A percentile compares a stretch with the other conserved stretches of the same genome.
Conservation (phyloP, 441 rosid genomes). For the Dalechampia spathulata region DNA sequence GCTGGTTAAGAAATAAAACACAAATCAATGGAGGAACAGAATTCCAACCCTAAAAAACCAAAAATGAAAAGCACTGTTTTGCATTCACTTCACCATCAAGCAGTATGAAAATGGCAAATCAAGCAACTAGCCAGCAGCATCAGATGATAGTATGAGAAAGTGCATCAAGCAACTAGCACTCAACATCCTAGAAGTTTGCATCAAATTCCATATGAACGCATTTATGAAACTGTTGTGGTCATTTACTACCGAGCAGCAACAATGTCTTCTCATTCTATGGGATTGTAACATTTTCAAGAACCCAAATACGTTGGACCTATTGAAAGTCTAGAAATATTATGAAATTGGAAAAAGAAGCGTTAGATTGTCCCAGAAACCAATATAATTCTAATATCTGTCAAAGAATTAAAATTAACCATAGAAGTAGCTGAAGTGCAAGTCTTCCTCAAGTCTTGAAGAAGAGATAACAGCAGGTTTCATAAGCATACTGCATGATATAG, state of each 20-base stretch:
- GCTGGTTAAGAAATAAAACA: conserved; percentile 47
- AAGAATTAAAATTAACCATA: not conserved
- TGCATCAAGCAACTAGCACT: too few species aligned
- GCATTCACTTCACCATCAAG: not conserved
- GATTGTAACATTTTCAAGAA: not conserved
- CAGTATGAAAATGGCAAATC: not conserved
- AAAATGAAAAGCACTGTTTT: too few species aligned
- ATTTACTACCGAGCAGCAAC: too few species aligned
- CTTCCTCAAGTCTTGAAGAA: too few species aligned
- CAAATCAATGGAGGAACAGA: conserved; percentile 16
- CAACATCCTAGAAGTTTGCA: too few species aligned
- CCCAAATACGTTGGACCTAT: not conserved
- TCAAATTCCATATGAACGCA: too few species aligned
- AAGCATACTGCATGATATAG: too few species aligned
- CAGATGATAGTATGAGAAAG: too few species aligned
- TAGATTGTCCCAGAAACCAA: too few species aligned
- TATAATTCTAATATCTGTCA: not conserved
- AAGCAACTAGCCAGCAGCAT: not conserved
- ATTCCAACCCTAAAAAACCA: not conserved
- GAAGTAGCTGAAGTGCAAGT: too few species aligned
- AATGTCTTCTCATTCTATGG: not conserved
- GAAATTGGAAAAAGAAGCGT: not conserved
- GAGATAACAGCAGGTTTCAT: too few species aligned
- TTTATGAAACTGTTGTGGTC: too few species aligned
- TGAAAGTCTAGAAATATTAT: not conserved